These are phyloP conservation scores for Gentiana dahurica DNA, from an alignment of 257 asterid species.

Conservation along the genomic window DNA sequence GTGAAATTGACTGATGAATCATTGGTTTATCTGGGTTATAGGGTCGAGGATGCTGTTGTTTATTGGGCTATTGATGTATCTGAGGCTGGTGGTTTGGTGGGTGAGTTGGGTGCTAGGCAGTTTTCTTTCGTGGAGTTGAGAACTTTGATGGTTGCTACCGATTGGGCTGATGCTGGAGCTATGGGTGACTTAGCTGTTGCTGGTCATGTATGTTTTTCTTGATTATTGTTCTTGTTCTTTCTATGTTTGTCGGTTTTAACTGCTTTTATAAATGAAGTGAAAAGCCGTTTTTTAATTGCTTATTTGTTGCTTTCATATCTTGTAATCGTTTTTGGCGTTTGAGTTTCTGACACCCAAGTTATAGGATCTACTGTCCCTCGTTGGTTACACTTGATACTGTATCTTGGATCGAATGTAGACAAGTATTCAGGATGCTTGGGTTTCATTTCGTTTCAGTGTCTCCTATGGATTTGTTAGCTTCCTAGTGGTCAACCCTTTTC, in stretches of 20 bases:
- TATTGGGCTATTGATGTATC: conserved; percentile 93
- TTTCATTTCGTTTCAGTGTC: too few relatives aligned
- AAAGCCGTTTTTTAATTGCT: background rate
- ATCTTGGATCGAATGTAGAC: too few relatives aligned
- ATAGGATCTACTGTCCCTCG: too few relatives aligned
- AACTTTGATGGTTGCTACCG: conserved; percentile 97
- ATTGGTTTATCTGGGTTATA: conserved; percentile 69
- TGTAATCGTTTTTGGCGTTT: too few relatives aligned
- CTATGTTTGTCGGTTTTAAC: background rate
- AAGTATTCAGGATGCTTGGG: too few relatives aligned
- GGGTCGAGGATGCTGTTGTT: conserved; percentile 49
- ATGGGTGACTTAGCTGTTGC: conserved; percentile 90
- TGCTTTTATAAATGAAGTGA: background rate
- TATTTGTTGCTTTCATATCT: too few relatives aligned
- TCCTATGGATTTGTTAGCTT: too few relatives aligned
- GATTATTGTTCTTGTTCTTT: background rate
- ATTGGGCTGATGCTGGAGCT: conserved; percentile 66
- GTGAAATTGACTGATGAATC: conserved; percentile 53
- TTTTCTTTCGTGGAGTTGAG: conserved; percentile 78
- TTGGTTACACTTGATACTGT: too few relatives aligned
- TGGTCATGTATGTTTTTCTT: conserved; percentile 59
- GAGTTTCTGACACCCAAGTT: too few relatives aligned
- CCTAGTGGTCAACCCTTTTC: too few relatives aligned
- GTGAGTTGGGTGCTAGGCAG: conserved; percentile 45
- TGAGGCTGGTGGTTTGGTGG: conserved; percentile 51